These are phyloP conservation scores for Apium graveolens DNA, from an alignment of 129 eudicot species.

Conservation along the genomic window DNA sequence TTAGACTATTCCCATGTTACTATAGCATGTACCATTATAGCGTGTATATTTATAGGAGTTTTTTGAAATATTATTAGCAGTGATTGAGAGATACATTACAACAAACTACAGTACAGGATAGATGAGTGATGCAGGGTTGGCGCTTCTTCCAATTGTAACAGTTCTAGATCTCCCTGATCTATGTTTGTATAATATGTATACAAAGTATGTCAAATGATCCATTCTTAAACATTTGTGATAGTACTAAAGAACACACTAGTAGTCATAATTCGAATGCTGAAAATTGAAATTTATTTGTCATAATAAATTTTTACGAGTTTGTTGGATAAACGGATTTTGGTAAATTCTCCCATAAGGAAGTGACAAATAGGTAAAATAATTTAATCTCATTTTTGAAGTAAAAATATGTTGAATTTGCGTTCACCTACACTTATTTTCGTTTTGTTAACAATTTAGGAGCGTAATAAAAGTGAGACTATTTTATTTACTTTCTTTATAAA, in stretches of 20 bases:
- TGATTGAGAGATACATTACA: not conserved
- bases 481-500: too few species aligned
- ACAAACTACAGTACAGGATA: not conserved
- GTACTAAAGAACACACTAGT: not conserved
- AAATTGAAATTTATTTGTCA: too few species aligned
- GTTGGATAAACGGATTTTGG: too few species aligned
- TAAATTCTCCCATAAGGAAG: too few species aligned
- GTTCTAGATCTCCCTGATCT: not conserved
- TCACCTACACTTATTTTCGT: too few species aligned
- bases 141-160: too few species aligned
- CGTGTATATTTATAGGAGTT: not conserved
- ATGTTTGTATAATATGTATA: not conserved
- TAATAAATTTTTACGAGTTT: too few species aligned
- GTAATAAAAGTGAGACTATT: too few species aligned
- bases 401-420: too few species aligned
- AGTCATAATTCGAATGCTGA: not conserved
- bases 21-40: not conserved
- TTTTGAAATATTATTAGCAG: not conserved
- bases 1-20: not conserved
- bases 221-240: not conserved
- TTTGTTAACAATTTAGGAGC: too few species aligned
- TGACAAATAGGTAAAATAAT: too few species aligned
- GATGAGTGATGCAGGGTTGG: not conserved
- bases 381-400: too few species aligned
- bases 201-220: not conserved